Evolutionary conservation across 495 filamentous ascomycete species (phyloP), one percentile per base, ranked within the genome.

Genomic region (Hypomontagnella submonticulosa): DNA sequence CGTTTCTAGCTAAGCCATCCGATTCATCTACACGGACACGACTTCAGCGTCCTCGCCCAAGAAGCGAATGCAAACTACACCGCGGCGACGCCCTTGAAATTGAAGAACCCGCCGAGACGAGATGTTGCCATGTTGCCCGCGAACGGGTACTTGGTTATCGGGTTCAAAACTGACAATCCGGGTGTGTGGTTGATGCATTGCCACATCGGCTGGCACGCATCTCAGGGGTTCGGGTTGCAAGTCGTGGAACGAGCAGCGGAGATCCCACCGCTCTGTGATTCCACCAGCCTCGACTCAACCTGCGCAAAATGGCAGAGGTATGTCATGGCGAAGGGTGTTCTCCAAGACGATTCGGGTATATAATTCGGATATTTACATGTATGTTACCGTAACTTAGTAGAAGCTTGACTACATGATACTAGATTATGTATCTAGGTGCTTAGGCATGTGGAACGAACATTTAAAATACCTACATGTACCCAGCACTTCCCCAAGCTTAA

Each of bases 21-120:
- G 16, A 82, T 86, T 55, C 82, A 87, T 62, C 73, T 88, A 1
- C 80, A 85, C 66, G 85, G 85, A 1, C 82, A 90, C 70, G 81
- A 89, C 64, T 90, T 90, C 76, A 75, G 72, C 40, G 76, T 87
- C 8, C 72, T 89, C 3, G 78, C 78, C 11, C 80, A 87, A 58
- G 77, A 75, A 36, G 15, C 51, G 5, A 72, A 63, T 13, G 72
- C 71, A 18, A 75, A 69, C 70, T 57, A 61, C 65, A 41, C 27
- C 60, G 55, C 48, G 36, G 8, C 20, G 47, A 66, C 16, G 13
- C 66, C 30, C n/a, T 65, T 58, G 18, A 18, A 53, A 23, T 11
- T 55, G 13, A 49, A 41, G 12, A 69, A 71, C 49, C 65, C 73
- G 19, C 66, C 71, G 20, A 63, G 71, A 41, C 56, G 73, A 11